A percentile compares a stretch with the other conserved stretches of the same genome.
Evolutionary conservation across 2,329 filamentous ascomycete species (phyloP).

Genomic region (Aspergillus hortae): DNA sequence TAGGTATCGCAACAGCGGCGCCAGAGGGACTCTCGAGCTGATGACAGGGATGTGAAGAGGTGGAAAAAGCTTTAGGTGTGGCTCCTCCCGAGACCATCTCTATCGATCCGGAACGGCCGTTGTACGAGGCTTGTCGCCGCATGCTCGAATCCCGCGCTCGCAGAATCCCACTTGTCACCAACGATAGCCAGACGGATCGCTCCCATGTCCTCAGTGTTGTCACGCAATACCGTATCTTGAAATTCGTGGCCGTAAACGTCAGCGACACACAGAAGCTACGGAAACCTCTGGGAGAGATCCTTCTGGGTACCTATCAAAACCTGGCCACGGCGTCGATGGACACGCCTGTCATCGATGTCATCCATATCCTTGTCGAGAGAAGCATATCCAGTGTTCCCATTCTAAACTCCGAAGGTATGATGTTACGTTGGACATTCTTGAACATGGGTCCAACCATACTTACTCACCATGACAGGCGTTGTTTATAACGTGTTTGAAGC

Average conservation of each 20-base stretch:
- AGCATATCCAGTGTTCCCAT: conserved; percentile 96
- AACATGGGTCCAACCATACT: background rate
- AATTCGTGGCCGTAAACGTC: conserved; percentile 96
- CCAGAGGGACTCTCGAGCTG: background rate
- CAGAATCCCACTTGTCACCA: conserved; percentile 87
- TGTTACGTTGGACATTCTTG: background rate
- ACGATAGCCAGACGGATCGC: conserved; percentile 88
- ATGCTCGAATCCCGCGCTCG: conserved; percentile 94
- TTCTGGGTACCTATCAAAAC: conserved; percentile 77
- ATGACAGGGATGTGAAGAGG: conserved; percentile 57
- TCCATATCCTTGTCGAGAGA: conserved; percentile 85
- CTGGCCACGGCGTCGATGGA: conserved; percentile 83
- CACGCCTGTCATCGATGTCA: conserved; percentile 88
- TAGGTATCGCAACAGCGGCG: conserved; percentile 39
- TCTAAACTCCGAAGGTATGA: conserved; percentile 66
- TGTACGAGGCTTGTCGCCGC: conserved; percentile 91
- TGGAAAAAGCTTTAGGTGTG: conserved; percentile 90
- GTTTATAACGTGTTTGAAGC: conserved; percentile 97
- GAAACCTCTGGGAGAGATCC: conserved; percentile 80
- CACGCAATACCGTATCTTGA: conserved; percentile 96
- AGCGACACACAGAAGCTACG: conserved; percentile 83
- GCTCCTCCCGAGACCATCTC: conserved; percentile 90
- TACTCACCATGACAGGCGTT: conserved; percentile 43
- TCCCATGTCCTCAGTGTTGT: conserved; percentile 95
- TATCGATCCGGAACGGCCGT: conserved; percentile 82